These are phyloP conservation scores for Fonsecaea multimorphosa DNA, from an alignment of 2,329 filamentous ascomycete genomes.

Conservation along the genomic window DNA sequence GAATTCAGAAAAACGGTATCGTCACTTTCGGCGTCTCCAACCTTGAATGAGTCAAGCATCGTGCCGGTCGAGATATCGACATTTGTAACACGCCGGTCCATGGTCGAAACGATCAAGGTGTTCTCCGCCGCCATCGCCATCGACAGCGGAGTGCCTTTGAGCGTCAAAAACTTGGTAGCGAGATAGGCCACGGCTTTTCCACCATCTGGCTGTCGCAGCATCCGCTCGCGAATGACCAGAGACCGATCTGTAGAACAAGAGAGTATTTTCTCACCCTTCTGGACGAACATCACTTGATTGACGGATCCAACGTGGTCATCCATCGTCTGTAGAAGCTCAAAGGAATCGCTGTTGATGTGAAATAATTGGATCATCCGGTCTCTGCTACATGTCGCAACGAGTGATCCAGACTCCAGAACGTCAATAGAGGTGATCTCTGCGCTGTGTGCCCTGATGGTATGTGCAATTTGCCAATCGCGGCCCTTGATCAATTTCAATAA, in stretches of 20 bases:
- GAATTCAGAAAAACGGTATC: slow-evolving; percentile 86
- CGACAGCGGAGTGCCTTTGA: slow-evolving; percentile 86
- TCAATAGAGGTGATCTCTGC: slow-evolving; percentile 83
- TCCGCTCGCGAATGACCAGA: slow-evolving; percentile 78
- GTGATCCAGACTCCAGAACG: slow-evolving; percentile 65
- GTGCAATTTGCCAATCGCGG: slow-evolving; percentile 63
- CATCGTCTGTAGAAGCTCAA: slow-evolving; percentile 87
- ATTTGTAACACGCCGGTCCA: slow-evolving; percentile 66
- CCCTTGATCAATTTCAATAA: slow-evolving; percentile 63
- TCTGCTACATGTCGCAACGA: slow-evolving; percentile 82
- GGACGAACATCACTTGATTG: slow-evolving; percentile 74
- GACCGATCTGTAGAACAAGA: slow-evolving; percentile 90
- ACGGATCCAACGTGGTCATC: slow-evolving; percentile 91
- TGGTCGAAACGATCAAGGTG: slow-evolving; percentile 64
- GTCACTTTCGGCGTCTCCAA: slow-evolving; percentile 76
- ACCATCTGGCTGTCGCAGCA: slow-evolving; percentile 63
- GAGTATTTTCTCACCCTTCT: slow-evolving; percentile 72
- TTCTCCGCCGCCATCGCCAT: slow-evolving; percentile 74
- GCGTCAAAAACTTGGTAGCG: slow-evolving; percentile 74
- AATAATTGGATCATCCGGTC: slow-evolving; percentile 97
- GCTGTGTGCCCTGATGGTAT: slow-evolving; percentile 83
- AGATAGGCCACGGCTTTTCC: slow-evolving; percentile 74
- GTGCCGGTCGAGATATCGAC: slow-evolving; percentile 71
- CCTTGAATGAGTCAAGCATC: slow-evolving; percentile 76
- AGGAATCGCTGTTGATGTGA: slow-evolving; percentile 61